Percentiles rank a stretch among this genome's conserved stretches.
These are phyloP conservation scores for Boletus bicolor DNA, from an alignment of 768 basidiomycete species.

Conservation along the genomic window DNA sequence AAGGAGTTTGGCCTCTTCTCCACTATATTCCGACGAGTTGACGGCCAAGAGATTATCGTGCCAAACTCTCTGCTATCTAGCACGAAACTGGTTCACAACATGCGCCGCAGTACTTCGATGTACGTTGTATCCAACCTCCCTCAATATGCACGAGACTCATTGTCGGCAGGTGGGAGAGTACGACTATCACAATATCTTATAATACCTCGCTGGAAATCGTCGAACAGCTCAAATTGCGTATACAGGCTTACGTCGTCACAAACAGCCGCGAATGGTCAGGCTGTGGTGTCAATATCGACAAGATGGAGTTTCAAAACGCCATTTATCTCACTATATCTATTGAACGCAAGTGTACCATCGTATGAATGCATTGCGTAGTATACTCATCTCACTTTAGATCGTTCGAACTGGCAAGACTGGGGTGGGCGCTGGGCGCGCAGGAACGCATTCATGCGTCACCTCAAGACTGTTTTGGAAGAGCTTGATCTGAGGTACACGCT, in stretches of 20 bases:
- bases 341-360: slow-evolving; percentile 52
- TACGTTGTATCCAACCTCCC: slow-evolving; percentile 30
- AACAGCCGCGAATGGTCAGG: slow-evolving; percentile 76
- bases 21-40: slow-evolving; percentile 75
- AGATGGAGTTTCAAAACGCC: slow-evolving; percentile 75
- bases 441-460: slow-evolving; percentile 70
- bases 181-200: slow-evolving; percentile 61
- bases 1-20: slow-evolving; percentile 80
- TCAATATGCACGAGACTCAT: slow-evolving; percentile 4
- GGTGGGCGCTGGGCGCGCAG: slow-evolving; percentile 75
- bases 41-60: slow-evolving; percentile 76
- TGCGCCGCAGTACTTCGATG: slow-evolving; percentile 74
- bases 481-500: slow-evolving; percentile 67
- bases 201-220: slow-evolving; percentile 68
- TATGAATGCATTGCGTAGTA: not conserved
- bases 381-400: slow-evolving; percentile 42
- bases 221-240: slow-evolving; percentile 58
- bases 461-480: slow-evolving; percentile 70
- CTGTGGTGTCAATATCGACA: slow-evolving; percentile 65
- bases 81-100: slow-evolving; percentile 74
- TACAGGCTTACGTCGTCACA: slow-evolving; percentile 55
- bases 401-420: slow-evolving; percentile 87
- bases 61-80: slow-evolving; percentile 71
- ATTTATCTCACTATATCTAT: slow-evolving; percentile 64
- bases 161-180: slow-evolving; percentile 58